Percentiles rank a stretch among this genome's conserved stretches.
Conservation (phyloP, 1,284 basidiomycete genomes). For the Porodaedalea pini region DNA sequence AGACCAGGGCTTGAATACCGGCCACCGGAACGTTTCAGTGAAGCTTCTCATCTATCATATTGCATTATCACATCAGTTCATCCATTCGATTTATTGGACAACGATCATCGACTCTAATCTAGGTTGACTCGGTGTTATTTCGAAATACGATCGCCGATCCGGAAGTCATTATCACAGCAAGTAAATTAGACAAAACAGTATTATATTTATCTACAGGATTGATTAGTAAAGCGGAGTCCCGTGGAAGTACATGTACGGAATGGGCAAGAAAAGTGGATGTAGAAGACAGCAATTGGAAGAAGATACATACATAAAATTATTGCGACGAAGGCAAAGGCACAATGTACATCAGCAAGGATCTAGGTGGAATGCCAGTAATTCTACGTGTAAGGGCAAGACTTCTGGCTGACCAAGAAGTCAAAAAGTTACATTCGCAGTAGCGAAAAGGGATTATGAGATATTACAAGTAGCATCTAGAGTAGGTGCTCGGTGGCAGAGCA, state of each 20-base stretch:
- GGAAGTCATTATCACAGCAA: not conserved
- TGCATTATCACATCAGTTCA: not conserved
- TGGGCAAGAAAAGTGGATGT: not conserved
- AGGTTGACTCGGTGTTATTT: not conserved
- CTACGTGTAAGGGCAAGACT: not conserved
- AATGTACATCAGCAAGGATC: too few relatives aligned
- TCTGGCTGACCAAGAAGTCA: not conserved
- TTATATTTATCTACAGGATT: too few relatives aligned
- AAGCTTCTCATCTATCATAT: slow-evolving; percentile 5
- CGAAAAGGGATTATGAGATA: too few relatives aligned
- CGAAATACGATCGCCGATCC: not conserved
- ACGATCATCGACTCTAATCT: slow-evolving; percentile 1
- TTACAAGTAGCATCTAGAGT: slow-evolving; percentile 67
- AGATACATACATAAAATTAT: too few relatives aligned
- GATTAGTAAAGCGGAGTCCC: too few relatives aligned
- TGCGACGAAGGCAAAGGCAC: too few relatives aligned
- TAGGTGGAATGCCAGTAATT: not conserved
- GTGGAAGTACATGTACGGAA: too few relatives aligned
- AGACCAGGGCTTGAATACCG: slow-evolving; percentile 21
- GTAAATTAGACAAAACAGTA: not conserved
- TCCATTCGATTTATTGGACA: not conserved
- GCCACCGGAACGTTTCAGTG: slow-evolving; percentile 24
- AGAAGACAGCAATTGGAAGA: not conserved
- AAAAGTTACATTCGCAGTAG: too few relatives aligned
- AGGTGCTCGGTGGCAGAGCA: slow-evolving; percentile 69